phyloP scores from a whole-genome alignment of 2,329 filamentous ascomycete genomes.

The Immersiporthe knoxdaviesiana region DNA sequence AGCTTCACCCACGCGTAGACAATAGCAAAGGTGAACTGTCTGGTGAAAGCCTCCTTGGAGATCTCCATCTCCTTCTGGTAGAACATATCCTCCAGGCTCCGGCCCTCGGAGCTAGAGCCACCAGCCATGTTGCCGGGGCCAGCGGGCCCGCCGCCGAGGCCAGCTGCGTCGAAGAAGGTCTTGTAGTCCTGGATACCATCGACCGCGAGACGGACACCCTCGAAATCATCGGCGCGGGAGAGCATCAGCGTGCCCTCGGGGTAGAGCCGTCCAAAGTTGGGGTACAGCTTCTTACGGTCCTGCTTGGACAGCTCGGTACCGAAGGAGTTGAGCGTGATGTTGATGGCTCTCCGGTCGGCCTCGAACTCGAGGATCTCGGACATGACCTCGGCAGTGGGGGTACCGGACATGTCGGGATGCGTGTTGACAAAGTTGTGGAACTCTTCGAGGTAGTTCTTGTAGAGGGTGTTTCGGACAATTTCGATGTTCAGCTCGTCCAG shows the following conservation, averaged over 20 bases:
- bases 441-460: constrained; percentile 99
- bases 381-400: constrained; percentile 93
- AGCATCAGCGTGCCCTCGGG: constrained; percentile 96
- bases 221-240: constrained; percentile 89
- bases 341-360: constrained; percentile 94
- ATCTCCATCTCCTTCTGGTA: constrained; percentile 99
- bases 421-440: constrained; percentile 95
- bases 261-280: constrained; percentile 85
- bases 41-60: constrained; percentile 90
- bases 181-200: constrained; percentile 95
- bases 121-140: constrained; percentile 84
- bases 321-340: constrained; percentile 98
- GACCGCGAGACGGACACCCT: constrained; percentile 90
- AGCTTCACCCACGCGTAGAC: constrained; percentile 98
- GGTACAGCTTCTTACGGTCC: constrained; percentile 95
- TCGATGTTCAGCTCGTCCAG: constrained; percentile 99
- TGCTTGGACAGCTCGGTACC: constrained; percentile 93
- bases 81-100: constrained; percentile 95
- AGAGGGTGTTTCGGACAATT: constrained; percentile 96
- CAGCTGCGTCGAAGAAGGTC: constrained; percentile 90
- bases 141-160: constrained; percentile 70
- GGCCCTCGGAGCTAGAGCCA: constrained; percentile 77
- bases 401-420: constrained; percentile 81
- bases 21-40: constrained; percentile 92
- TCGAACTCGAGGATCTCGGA: constrained; percentile 95